Evolutionary conservation across 2,329 filamentous ascomycete genomes (phyloP).

Genomic region (Trichoderma citrinoviride): DNA sequence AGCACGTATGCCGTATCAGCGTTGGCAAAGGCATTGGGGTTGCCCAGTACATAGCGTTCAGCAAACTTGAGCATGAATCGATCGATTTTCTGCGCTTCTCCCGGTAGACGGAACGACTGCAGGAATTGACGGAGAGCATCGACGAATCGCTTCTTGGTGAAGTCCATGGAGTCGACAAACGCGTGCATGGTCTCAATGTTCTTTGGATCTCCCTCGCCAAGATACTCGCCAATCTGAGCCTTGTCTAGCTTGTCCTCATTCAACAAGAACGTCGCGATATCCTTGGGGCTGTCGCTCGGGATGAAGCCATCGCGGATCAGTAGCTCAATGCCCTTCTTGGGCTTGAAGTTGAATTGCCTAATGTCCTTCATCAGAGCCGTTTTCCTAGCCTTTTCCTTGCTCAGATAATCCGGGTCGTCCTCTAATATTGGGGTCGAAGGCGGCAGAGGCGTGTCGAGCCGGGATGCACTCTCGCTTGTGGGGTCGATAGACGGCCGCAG

Average conservation of each 20-base stretch:
- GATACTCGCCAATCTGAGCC: slow-evolving; percentile 85
- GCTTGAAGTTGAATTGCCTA: slow-evolving; percentile 94
- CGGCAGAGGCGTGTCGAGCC: slow-evolving; percentile 54
- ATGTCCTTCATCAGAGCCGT: slow-evolving; percentile 88
- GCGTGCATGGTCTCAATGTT: slow-evolving; percentile 98
- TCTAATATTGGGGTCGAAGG: slow-evolving; percentile 70
- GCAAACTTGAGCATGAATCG: slow-evolving; percentile 99
- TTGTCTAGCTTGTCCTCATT: slow-evolving; percentile 86
- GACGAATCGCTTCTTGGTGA: slow-evolving; percentile 85
- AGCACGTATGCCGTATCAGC: slow-evolving; percentile 97
- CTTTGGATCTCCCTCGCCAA: slow-evolving; percentile 88
- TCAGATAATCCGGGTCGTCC: slow-evolving; percentile 91
- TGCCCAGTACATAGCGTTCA: slow-evolving; percentile 89
- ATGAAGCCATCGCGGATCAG: slow-evolving; percentile 87
- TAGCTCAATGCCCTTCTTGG: slow-evolving; percentile 86
- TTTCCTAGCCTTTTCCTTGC: slow-evolving; percentile 91
- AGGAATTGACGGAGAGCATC: slow-evolving; percentile 88
- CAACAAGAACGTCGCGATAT: slow-evolving; percentile 81
- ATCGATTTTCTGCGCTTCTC: slow-evolving; percentile 98
- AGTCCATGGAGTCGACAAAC: slow-evolving; percentile 95
- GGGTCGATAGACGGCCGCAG: slow-evolving; percentile 67
- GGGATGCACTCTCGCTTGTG: slow-evolving; percentile 57
- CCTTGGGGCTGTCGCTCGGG: slow-evolving; percentile 68
- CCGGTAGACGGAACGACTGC: slow-evolving; percentile 90
- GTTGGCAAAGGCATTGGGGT: slow-evolving; percentile 96